Evolutionary conservation across 2,329 filamentous ascomycete genomes (phyloP), one percentile per base, ranked within the genome.

Genomic region (Phyllosticta ampelicida): DNA sequence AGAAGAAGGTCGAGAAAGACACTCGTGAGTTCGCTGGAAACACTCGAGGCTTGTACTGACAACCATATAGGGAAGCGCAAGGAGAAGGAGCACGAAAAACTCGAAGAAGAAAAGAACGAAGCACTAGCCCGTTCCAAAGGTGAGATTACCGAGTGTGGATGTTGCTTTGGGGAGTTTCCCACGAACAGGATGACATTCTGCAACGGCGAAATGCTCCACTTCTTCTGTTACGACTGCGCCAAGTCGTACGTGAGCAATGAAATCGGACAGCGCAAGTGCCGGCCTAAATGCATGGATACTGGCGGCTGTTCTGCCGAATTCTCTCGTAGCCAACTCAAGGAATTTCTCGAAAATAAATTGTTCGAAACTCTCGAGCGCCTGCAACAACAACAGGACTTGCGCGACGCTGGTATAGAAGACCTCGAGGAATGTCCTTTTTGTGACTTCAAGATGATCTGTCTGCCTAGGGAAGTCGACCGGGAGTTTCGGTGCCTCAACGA

Each of bases 381-480:
- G 55, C 86, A 91, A 67, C 84, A 88, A 68, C 82, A 87, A 64
- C 79, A 85, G 18, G 80, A 83, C 21, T 75, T 95, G 48, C 80
- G 82, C n/a, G 75, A 82, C 61, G 87, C 89, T 0, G 82, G 79
- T 0, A 79, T 95, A 36, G 83, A 90, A 48, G 83, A 85, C 61
- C 79, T 95, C 1, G 86, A 81, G 29, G 83, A 80, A 29, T 95
- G 90, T 63, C 89, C 89, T 0, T 94, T 90, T 66, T 95, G 90
- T 69, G 84, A 87, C 20, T 95, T 83, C 73, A 89, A 87, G 49
- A 87, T 84, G 30, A 86, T 90, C 60, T 87, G 83, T 62, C 83
- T 82, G 0, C 81, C 87, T 0, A 72, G 86, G 1, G 82, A 86
- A 18, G 73, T 81, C 18, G 80, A 92, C 68, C 84, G 79, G 61